Percentiles rank a stretch among this genome's conserved stretches.
These are phyloP conservation scores for Paxillus involutus DNA, from an alignment of 768 basidiomycete genomes.

Conservation along the genomic window DNA sequence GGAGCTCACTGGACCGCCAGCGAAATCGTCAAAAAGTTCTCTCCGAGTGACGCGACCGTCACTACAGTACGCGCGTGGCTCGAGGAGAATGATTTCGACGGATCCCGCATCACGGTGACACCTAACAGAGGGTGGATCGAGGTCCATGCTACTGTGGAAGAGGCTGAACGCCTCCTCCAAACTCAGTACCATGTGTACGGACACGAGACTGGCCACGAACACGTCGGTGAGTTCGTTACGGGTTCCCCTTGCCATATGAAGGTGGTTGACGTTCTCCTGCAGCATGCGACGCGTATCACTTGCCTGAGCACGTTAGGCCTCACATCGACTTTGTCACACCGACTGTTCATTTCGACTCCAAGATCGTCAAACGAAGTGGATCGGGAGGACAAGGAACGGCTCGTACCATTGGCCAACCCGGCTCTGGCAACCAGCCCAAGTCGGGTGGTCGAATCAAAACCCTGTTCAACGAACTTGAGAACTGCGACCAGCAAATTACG, in stretches of 20 bases:
- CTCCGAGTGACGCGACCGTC: constrained; percentile 35
- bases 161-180: constrained; percentile 38
- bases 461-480: constrained; percentile 11
- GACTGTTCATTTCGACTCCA: constrained; percentile 32
- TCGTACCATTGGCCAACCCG: constrained; percentile 6
- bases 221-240: constrained; percentile 26
- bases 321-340: constrained; percentile 40
- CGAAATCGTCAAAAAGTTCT: constrained; percentile 35
- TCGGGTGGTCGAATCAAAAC: constrained; percentile 23
- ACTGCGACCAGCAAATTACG: constrained; percentile 42
- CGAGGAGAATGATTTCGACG: constrained; percentile 26
- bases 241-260: background rate
- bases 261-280: background rate
- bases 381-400: background rate
- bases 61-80: constrained; percentile 37
- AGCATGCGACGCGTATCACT: constrained; percentile 35
- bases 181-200: constrained; percentile 38
- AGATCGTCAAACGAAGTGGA: constrained; percentile 8
- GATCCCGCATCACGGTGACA: constrained; percentile 26
- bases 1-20: constrained; percentile 39
- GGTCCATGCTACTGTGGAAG: constrained; percentile 34
- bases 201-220: constrained; percentile 30
- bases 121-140: constrained; percentile 34
- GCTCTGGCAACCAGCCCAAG: constrained; percentile 9
- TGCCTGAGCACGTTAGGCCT: constrained; percentile 30